A percentile compares a stretch with the other conserved stretches of the same genome.
phyloP scores from a whole-genome alignment of 208 protist species.

The Vickermania ingenoplastis region DNA sequence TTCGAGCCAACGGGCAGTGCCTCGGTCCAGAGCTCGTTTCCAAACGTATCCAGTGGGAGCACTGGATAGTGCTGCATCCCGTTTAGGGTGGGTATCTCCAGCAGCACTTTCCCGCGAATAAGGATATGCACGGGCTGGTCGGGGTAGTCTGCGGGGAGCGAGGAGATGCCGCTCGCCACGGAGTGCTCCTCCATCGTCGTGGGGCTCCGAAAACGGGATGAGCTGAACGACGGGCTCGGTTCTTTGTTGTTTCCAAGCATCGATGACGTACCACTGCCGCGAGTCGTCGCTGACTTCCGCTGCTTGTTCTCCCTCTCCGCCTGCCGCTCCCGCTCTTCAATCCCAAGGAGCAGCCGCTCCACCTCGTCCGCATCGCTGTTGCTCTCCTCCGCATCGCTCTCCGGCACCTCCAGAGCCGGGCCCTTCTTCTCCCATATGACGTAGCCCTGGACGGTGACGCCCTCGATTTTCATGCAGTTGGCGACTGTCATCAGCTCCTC shows the following conservation, averaged over 20 bases:
- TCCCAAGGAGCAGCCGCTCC: not conserved
- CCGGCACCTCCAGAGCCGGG: not conserved
- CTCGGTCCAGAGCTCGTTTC: conserved; percentile 23
- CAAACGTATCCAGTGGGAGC: conserved; percentile 44
- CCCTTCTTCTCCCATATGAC: conserved; percentile 14
- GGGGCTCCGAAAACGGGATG: not conserved
- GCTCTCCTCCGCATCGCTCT: not conserved
- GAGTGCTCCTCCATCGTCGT: not conserved
- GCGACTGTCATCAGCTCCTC: conserved; percentile 47
- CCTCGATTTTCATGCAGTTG: conserved; percentile 33
- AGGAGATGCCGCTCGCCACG: not conserved
- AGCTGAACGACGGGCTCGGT: not conserved
- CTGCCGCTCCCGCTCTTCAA: not conserved
- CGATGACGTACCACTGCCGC: too few species aligned
- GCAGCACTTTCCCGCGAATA: conserved; percentile 21
- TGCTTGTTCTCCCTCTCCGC: too few species aligned
- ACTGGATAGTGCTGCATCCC: conserved; percentile 34
- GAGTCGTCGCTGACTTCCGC: too few species aligned
- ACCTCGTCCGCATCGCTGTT: not conserved
- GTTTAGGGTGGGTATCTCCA: conserved; percentile 15
- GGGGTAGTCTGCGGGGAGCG: conserved; percentile 1
- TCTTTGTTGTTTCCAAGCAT: not conserved
- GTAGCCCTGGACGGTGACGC: conserved; percentile 6
- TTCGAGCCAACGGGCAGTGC: conserved; percentile 39
- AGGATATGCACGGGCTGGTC: conserved; percentile 21